phyloP scores from a whole-genome alignment of 169 alveolate genomes.

The Nephromyces sp. region DNA sequence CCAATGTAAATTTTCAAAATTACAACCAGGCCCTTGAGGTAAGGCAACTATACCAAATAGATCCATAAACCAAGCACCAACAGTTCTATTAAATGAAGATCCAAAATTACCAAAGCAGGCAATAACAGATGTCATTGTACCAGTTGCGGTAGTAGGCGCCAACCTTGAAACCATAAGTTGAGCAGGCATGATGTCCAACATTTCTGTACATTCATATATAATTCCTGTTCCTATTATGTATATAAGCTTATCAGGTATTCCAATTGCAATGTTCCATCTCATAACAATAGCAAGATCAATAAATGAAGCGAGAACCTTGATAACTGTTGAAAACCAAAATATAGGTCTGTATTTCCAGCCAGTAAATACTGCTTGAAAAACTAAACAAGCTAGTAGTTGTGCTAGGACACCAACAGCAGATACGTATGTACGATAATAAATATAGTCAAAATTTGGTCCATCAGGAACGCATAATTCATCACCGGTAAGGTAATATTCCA shows the following conservation, averaged over 20 bases:
- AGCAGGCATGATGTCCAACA: slow-evolving; percentile 25
- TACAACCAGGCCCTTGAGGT: too few species aligned
- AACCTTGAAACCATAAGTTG: slow-evolving; percentile 6
- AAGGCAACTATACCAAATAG: background rate
- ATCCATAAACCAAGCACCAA: slow-evolving; percentile 8
- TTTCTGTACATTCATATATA: slow-evolving; percentile 6
- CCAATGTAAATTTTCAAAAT: slow-evolving; percentile 7
- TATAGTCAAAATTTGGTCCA: slow-evolving; percentile 32
- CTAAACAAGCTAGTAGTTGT: slow-evolving; percentile 10
- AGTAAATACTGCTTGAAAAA: slow-evolving; percentile 14
- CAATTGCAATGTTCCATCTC: slow-evolving; percentile 11
- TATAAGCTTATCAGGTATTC: slow-evolving; percentile 23
- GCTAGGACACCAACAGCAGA: slow-evolving; percentile 10
- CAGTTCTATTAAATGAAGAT: slow-evolving; percentile 3
- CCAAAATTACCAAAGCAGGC: slow-evolving; percentile 14
- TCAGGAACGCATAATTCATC: slow-evolving; percentile 17
- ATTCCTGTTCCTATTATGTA: slow-evolving; percentile 20
- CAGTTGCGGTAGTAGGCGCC: background rate
- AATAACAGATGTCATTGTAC: slow-evolving; percentile 13
- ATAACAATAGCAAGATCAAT: slow-evolving; percentile 11
- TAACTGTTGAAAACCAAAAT: slow-evolving; percentile 17
- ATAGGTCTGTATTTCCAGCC: slow-evolving; percentile 10
- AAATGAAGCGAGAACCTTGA: slow-evolving; percentile 14
- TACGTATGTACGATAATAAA: slow-evolving; percentile 18
- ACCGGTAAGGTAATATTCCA: slow-evolving; percentile 14